phyloP scores from a whole-genome alignment of 192 early-diverging fungal species.

The Coemansia sp. region DNA sequence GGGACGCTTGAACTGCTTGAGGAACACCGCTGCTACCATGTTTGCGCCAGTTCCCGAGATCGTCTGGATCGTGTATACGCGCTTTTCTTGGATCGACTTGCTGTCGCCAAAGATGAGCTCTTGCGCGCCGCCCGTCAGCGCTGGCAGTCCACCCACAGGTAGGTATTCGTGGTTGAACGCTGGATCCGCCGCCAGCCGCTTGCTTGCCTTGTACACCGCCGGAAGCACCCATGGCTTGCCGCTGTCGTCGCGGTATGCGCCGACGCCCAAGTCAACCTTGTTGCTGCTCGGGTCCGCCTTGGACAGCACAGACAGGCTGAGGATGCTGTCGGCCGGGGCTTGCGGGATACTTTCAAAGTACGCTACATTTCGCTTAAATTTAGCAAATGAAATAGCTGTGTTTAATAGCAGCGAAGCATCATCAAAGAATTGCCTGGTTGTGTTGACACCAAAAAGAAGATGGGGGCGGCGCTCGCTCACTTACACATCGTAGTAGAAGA shows the following conservation, averaged over 20 bases:
- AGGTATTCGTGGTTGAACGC: constrained; percentile 92
- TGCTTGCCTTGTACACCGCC: constrained; percentile 90
- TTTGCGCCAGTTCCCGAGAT: constrained; percentile 97
- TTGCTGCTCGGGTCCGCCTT: constrained; percentile 74
- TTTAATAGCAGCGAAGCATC: neutral
- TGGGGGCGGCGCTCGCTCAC: no score
- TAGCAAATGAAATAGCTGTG: neutral
- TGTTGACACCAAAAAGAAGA: no score
- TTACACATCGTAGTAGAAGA: constrained; percentile 27
- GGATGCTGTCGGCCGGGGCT: constrained; percentile 90
- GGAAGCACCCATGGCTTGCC: constrained; percentile 96
- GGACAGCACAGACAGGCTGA: constrained; percentile 82
- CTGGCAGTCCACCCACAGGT: constrained; percentile 78
- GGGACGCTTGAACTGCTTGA: constrained; percentile 69
- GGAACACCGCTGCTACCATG: constrained; percentile 82
- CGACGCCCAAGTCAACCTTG: constrained; percentile 95
- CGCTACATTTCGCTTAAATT: constrained; percentile 7
- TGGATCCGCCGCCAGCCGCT: constrained; percentile 68
- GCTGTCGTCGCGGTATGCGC: constrained; percentile 90
- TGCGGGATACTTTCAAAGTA: constrained; percentile 44
- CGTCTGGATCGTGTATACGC: constrained; percentile 80
- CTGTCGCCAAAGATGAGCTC: constrained; percentile 82
- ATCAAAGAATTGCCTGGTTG: no score
- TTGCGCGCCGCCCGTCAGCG: constrained; percentile 80
- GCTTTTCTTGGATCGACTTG: constrained; percentile 67